Evolutionary conservation across 2,329 filamentous ascomycete genomes (phyloP).

Genomic region (Colletotrichum gigasporum): DNA sequence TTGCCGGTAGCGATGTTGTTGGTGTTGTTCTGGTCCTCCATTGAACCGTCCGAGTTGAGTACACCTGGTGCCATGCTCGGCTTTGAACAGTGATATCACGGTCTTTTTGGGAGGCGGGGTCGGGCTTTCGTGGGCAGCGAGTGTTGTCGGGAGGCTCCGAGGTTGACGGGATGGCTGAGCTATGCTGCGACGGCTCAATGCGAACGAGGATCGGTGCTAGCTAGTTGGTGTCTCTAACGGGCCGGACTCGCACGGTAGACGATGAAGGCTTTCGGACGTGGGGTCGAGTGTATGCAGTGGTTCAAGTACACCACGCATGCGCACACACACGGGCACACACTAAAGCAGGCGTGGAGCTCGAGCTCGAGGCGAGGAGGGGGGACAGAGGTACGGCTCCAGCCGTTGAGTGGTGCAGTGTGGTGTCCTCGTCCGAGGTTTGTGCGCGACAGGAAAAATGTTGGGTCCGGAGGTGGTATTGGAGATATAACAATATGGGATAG

Average conservation of each 20-base stretch:
- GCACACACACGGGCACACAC: constrained; percentile 5
- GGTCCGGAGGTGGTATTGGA: constrained; percentile 23
- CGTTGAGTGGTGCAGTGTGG: constrained; percentile 17
- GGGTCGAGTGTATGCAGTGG: constrained; percentile 17
- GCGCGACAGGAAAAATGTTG: constrained; percentile 14
- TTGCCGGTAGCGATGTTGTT: constrained; percentile 6
- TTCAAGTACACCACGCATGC: constrained; percentile 24
- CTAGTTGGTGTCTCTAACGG: not conserved
- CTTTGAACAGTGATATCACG: constrained; percentile 19
- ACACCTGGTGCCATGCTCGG: constrained; percentile 47
- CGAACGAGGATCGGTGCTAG: not conserved
- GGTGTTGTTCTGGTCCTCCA: constrained; percentile 41
- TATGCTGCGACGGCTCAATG: constrained; percentile 9
- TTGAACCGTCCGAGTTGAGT: constrained; percentile 42
- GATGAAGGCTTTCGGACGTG: constrained; percentile 6
- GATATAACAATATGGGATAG: constrained; percentile 26
- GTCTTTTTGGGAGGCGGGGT: constrained; percentile 10
- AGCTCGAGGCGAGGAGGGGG: constrained; percentile 20
- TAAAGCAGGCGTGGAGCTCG: constrained; percentile 16
- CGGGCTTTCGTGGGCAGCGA: not conserved
- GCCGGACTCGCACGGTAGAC: constrained; percentile 21
- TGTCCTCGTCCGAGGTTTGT: constrained; percentile 21
- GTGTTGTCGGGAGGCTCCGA: not conserved
- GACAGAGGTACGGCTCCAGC: constrained; percentile 26
- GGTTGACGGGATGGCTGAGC: constrained; percentile 14